A percentile compares a stretch with the other conserved stretches of the same genome.
Conservation (phyloP, 148 eudicot species). For the Nyssa sinensis region DNA sequence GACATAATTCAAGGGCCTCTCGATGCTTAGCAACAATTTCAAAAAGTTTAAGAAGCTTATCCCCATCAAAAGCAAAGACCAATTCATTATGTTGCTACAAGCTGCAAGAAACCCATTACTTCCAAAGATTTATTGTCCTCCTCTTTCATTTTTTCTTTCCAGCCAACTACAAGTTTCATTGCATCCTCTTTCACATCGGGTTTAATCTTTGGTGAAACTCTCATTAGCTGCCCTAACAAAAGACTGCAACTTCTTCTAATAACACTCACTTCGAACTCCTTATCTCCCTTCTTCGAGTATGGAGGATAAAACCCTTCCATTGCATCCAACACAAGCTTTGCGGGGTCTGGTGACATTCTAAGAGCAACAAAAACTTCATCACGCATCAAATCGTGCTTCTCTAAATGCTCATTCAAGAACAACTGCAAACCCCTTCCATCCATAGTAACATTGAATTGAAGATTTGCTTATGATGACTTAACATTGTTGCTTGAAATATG, state of each 20-base stretch:
- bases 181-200: slow-evolving; percentile 12
- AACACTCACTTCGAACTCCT: not conserved
- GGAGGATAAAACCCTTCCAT: slow-evolving; percentile 12
- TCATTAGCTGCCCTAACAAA: slow-evolving; percentile 22
- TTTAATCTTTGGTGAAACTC: slow-evolving; percentile 10
- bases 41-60: slow-evolving; percentile 11
- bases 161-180: slow-evolving; percentile 10
- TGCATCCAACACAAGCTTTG: slow-evolving; percentile 28
- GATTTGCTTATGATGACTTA: not conserved
- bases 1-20: slow-evolving; percentile 1
- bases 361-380: slow-evolving; percentile 10
- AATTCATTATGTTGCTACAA: slow-evolving; percentile 18
- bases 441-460: slow-evolving; percentile 6
- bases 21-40: not conserved
- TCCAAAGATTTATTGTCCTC: slow-evolving; percentile 4
- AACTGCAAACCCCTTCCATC: slow-evolving; percentile 11
- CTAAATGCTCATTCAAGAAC: slow-evolving; percentile 1
- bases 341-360: slow-evolving; percentile 17
- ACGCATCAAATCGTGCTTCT: slow-evolving; percentile 5
- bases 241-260: slow-evolving; percentile 11
- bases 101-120: slow-evolving; percentile 21
- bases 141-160: slow-evolving; percentile 10
- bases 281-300: slow-evolving; percentile 3
- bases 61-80: slow-evolving; percentile 8
- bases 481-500: not conserved